These are phyloP conservation scores for Boletus semigastroideus DNA, from an alignment of 1,284 basidiomycete species.

Conservation along the genomic window DNA sequence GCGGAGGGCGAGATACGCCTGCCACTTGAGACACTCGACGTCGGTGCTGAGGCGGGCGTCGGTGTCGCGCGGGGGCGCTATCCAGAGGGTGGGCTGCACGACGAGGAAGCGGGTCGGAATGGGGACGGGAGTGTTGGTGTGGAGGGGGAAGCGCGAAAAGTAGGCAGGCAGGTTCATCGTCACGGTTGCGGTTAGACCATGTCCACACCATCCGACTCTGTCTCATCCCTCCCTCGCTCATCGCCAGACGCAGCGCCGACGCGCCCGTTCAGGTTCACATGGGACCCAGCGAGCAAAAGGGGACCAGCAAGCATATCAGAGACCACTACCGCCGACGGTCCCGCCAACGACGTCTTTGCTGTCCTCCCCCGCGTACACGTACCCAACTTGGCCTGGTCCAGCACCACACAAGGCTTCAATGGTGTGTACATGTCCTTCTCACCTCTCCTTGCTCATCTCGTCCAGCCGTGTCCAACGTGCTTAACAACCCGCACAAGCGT, in stretches of 20 bases:
- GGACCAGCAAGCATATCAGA: constrained; percentile 68
- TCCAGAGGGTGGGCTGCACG: constrained; percentile 60
- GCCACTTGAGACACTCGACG: constrained; percentile 84
- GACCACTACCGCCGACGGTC: constrained; percentile 57
- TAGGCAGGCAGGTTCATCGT: constrained; percentile 29
- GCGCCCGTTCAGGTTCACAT: constrained; percentile 64
- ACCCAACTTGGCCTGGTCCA: constrained; percentile 60
- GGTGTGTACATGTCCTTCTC: constrained; percentile 42
- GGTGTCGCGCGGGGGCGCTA: constrained; percentile 46
- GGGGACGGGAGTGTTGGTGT: constrained; percentile 44
- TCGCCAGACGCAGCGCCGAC: constrained; percentile 34
- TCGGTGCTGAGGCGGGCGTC: constrained; percentile 59
- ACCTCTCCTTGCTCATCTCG: not conserved
- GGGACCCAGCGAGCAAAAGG: constrained; percentile 55
- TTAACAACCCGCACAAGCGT: constrained; percentile 83
- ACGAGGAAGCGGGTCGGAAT: constrained; percentile 27
- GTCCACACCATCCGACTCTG: constrained; percentile 10
- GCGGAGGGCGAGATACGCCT: constrained; percentile 75
- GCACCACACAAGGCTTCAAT: constrained; percentile 75
- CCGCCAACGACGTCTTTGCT: constrained; percentile 52
- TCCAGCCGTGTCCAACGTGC: constrained; percentile 69
- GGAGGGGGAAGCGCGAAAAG: constrained; percentile 52
- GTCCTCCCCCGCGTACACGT: constrained; percentile 41
- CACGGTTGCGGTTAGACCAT: constrained; percentile 6
- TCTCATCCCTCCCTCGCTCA: constrained; percentile 6